Conservation (phyloP, 805 yeast genomes). For the Lachancea lanzarotensis region DNA sequence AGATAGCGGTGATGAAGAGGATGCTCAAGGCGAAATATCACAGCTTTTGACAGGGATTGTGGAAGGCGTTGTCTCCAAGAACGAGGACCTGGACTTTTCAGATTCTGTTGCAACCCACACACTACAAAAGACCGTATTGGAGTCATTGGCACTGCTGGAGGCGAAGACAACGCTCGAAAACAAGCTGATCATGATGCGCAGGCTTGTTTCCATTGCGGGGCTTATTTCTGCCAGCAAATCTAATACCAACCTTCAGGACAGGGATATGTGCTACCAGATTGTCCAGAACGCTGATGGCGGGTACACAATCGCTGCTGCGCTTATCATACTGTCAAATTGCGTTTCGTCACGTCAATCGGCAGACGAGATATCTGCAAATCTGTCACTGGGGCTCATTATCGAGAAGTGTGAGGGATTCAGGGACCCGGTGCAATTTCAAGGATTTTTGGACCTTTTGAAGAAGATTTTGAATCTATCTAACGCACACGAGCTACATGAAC, state of each 20-base stretch:
- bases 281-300: slow-evolving; percentile 13
- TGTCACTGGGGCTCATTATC: slow-evolving; percentile 15
- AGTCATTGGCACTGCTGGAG: slow-evolving; percentile 13
- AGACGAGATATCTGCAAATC: slow-evolving; percentile 11
- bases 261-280: slow-evolving; percentile 11
- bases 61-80: slow-evolving; percentile 16
- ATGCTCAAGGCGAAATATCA: slow-evolving; percentile 20
- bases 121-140: slow-evolving; percentile 18
- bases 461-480: slow-evolving; percentile 23
- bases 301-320: slow-evolving; percentile 23
- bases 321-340: slow-evolving; percentile 25
- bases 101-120: slow-evolving; percentile 1
- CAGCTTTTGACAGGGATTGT: slow-evolving; percentile 16
- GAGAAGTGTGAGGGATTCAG: slow-evolving; percentile 11
- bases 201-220: slow-evolving; percentile 23
- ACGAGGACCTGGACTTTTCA: slow-evolving; percentile 13
- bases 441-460: slow-evolving; percentile 24
- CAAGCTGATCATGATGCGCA: slow-evolving; percentile 29
- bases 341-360: slow-evolving; percentile 20
- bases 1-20: slow-evolving; percentile 17
- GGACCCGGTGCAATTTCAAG: slow-evolving; percentile 32
- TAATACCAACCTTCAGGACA: slow-evolving; percentile 19
- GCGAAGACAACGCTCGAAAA: slow-evolving; percentile 18
- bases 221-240: slow-evolving; percentile 24
- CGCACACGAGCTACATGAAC: slow-evolving; percentile 17